Conservation (phyloP, 305 asterid genomes). For the Ilex paraguariensis region DNA sequence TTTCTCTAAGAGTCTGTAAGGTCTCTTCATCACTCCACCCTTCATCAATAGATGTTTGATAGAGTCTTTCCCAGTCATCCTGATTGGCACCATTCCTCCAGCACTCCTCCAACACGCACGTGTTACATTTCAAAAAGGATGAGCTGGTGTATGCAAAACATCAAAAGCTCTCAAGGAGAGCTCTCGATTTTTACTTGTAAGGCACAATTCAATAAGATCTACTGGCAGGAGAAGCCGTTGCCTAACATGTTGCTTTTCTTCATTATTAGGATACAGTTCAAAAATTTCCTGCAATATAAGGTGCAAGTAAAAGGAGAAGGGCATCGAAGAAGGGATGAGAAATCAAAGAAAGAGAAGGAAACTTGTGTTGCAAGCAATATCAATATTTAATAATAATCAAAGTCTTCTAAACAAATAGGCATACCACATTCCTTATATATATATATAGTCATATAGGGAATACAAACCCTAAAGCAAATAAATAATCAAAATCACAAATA, state of each 20-base stretch:
- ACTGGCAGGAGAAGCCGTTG: constrained; percentile 62
- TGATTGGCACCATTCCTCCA: constrained; percentile 91
- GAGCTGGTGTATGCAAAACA: constrained; percentile 76
- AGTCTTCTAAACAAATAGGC: too few species aligned
- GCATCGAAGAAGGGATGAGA: not conserved
- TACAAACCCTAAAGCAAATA: too few species aligned
- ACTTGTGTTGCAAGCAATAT: too few species aligned
- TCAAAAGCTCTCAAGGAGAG: constrained; percentile 72
- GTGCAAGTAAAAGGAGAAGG: not conserved
- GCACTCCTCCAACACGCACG: constrained; percentile 79
- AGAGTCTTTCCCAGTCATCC: constrained; percentile 73
- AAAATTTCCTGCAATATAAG: constrained; percentile 55
- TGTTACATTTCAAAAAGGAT: constrained; percentile 62
- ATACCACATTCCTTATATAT: too few species aligned
- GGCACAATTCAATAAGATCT: constrained; percentile 77
- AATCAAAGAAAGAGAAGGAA: too few species aligned
- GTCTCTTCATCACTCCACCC: constrained; percentile 86
- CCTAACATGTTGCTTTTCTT: constrained; percentile 51
- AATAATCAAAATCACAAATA: too few species aligned
- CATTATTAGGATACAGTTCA: constrained; percentile 37
- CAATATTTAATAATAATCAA: too few species aligned
- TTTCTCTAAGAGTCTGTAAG: constrained; percentile 44
- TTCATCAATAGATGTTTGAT: constrained; percentile 48
- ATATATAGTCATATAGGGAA: too few species aligned
- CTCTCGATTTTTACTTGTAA: constrained; percentile 44